Conservation (phyloP, 768 basidiomycete genomes). For the Rickenella mellea region DNA sequence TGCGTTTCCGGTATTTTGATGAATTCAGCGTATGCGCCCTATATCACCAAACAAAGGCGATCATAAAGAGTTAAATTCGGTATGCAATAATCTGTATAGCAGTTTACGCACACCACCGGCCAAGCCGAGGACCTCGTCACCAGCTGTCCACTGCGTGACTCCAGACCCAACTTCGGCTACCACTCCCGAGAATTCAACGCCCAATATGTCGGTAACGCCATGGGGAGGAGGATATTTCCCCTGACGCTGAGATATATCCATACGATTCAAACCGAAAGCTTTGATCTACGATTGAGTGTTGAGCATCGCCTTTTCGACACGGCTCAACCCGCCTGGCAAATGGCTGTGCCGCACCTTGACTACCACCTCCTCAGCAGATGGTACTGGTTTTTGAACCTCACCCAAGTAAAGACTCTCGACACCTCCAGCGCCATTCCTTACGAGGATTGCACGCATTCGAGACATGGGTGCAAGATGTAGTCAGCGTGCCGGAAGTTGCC, state of each 20-base stretch:
- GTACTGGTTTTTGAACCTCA: conserved; percentile 53
- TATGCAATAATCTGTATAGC: no score
- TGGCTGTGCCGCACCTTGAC: conserved; percentile 69
- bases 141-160: conserved; percentile 45
- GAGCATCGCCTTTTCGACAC: no score
- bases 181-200: conserved; percentile 78
- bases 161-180: conserved; percentile 44
- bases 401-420: conserved; percentile 74
- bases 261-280: conserved; percentile 83
- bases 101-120: conserved; percentile 68
- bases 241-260: conserved; percentile 71
- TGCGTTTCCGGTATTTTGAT: conserved; percentile 57
- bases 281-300: no score
- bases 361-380: conserved; percentile 52
- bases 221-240: conserved; percentile 72
- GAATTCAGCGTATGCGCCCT: conserved; percentile 92
- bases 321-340: no score
- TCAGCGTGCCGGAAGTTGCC: no score
- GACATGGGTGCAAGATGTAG: no score
- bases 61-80: no score
- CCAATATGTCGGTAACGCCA: conserved; percentile 67
- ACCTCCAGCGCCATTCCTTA: conserved; percentile 70
- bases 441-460: conserved; percentile 68
- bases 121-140: conserved; percentile 73
- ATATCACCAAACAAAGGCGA: no score